Percentiles rank a stretch among this genome's conserved stretches.
Evolutionary conservation across 2,329 filamentous ascomycete species (phyloP).

Genomic region (Seiridium unicorne): DNA sequence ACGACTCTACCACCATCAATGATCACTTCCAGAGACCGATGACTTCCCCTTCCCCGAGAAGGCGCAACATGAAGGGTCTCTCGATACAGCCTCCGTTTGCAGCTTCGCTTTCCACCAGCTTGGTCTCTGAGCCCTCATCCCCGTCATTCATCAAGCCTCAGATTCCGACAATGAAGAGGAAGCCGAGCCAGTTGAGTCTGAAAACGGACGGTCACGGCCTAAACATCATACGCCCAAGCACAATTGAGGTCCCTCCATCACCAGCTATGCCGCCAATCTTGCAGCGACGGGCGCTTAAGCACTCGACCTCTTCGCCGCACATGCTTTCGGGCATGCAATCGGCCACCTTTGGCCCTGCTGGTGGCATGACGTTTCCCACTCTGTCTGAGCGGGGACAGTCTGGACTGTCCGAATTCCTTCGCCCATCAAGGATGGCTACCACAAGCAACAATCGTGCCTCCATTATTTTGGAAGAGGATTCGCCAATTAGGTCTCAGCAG

Average conservation of each 20-base stretch:
- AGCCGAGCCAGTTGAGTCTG: constrained; percentile 75
- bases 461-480: constrained; percentile 53
- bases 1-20: constrained; percentile 28
- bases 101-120: constrained; percentile 42
- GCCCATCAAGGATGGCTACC: constrained; percentile 45
- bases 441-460: constrained; percentile 31
- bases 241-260: constrained; percentile 54
- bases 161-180: constrained; percentile 68
- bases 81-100: constrained; percentile 68
- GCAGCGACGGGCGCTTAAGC: constrained; percentile 62
- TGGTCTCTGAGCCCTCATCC: constrained; percentile 66
- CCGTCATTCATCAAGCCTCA: constrained; percentile 79
- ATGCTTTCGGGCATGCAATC: constrained; percentile 61
- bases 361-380: constrained; percentile 64
- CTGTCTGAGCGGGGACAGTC: constrained; percentile 59
- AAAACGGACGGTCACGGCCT: constrained; percentile 63
- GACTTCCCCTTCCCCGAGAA: constrained; percentile 68
- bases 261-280: constrained; percentile 57
- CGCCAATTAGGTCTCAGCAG: constrained; percentile 59
- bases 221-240: constrained; percentile 38
- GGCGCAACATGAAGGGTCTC: constrained; percentile 80
- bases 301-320: constrained; percentile 66
- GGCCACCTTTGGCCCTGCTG: constrained; percentile 57
- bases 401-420: constrained; percentile 57
- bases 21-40: constrained; percentile 52